A percentile compares a stretch with the other conserved stretches of the same genome.
These are phyloP conservation scores for Leccinum pallidistipes DNA, from an alignment of 1,284 basidiomycete genomes.

Conservation along the genomic window DNA sequence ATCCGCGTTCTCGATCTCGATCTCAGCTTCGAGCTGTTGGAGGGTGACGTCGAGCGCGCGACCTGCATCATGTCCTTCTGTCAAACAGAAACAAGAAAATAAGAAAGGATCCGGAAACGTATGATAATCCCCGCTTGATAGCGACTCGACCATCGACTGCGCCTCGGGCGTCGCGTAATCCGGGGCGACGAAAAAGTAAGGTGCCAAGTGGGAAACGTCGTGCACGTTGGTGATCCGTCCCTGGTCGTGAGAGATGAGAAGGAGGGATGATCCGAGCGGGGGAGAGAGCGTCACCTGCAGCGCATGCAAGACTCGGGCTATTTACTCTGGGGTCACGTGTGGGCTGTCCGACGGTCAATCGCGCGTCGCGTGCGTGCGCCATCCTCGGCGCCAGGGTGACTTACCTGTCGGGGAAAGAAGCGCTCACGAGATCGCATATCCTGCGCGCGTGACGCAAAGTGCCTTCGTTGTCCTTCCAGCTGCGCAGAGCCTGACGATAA, in stretches of 20 bases:
- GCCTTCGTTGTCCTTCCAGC: constrained; percentile 45
- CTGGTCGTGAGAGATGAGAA: constrained; percentile 37
- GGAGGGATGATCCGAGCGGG: background rate
- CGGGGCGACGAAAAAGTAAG: constrained; percentile 78
- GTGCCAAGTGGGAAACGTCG: constrained; percentile 65
- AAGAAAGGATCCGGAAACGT: constrained; percentile 14
- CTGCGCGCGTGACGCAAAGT: constrained; percentile 49
- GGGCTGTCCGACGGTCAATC: constrained; percentile 34
- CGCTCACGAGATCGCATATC: constrained; percentile 47
- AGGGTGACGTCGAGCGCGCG: too few relatives aligned
- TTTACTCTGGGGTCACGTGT: constrained; percentile 52
- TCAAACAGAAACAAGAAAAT: background rate
- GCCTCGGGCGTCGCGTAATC: constrained; percentile 58
- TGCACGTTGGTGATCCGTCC: constrained; percentile 67
- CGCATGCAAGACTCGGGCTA: constrained; percentile 55
- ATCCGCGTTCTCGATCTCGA: too few relatives aligned
- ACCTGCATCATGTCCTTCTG: too few relatives aligned
- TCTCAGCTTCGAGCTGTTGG: too few relatives aligned
- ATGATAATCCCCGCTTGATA: constrained; percentile 48
- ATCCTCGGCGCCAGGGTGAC: too few relatives aligned
- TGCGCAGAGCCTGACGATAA: constrained; percentile 73
- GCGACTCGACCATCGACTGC: constrained; percentile 48
- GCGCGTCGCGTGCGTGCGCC: background rate
- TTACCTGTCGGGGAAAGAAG: constrained; percentile 41
- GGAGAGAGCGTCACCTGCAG: constrained; percentile 46